Evolutionary conservation across 2,329 filamentous ascomycete genomes (phyloP).

Genomic region (Drechmeria coniospora): DNA sequence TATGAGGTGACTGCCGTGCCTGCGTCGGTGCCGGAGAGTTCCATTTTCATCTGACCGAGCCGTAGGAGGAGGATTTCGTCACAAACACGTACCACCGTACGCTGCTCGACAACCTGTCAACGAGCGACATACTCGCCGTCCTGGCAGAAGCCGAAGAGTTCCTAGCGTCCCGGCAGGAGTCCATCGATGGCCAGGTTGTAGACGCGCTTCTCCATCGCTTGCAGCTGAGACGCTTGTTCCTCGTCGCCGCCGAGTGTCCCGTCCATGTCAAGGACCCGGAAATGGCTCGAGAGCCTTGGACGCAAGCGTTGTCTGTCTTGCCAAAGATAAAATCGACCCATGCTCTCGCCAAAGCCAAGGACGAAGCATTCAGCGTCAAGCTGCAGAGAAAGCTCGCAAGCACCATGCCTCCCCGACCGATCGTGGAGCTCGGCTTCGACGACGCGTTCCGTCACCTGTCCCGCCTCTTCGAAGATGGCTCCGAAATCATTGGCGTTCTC

Average conservation of each 20-base stretch:
- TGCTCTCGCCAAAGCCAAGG: slow-evolving; percentile 46
- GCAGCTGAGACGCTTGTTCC: slow-evolving; percentile 47
- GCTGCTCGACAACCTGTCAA: slow-evolving; percentile 50
- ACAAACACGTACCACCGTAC: slow-evolving; percentile 77
- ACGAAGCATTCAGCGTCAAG: slow-evolving; percentile 76
- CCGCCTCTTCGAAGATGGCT: slow-evolving; percentile 56
- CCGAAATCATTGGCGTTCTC: slow-evolving; percentile 52
- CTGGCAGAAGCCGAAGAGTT: slow-evolving; percentile 39
- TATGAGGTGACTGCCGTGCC: slow-evolving; percentile 55
- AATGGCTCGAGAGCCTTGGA: slow-evolving; percentile 35
- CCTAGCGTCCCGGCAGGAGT: slow-evolving; percentile 25
- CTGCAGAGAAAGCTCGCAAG: slow-evolving; percentile 85
- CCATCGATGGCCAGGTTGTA: slow-evolving; percentile 24
- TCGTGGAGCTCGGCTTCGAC: slow-evolving; percentile 60
- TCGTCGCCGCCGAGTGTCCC: slow-evolving; percentile 36
- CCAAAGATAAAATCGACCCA: slow-evolving; percentile 43
- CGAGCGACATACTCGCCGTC: slow-evolving; percentile 36
- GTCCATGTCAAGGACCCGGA: slow-evolving; percentile 28
- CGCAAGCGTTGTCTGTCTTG: slow-evolving; percentile 33
- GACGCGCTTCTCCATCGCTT: slow-evolving; percentile 50
- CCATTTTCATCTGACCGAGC: neutral
- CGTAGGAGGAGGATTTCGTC: slow-evolving; percentile 86
- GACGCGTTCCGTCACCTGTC: slow-evolving; percentile 57
- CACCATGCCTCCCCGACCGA: slow-evolving; percentile 82
- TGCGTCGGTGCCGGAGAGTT: neutral